phyloP scores from a whole-genome alignment of 176 grass and related monocot genomes.

The Musa itinerans region DNA sequence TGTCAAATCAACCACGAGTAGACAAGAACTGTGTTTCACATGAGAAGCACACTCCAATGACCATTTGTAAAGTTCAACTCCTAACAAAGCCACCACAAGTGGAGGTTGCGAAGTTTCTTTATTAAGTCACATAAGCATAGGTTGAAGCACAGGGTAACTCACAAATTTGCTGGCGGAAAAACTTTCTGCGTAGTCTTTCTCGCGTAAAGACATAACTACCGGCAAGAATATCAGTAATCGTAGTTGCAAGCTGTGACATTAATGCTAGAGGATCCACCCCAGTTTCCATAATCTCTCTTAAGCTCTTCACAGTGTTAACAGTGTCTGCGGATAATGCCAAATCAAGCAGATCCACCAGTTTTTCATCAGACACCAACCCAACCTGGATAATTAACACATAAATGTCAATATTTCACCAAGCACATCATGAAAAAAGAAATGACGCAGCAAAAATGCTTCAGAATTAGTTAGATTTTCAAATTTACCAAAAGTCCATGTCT shows the following conservation, averaged over 20 bases:
- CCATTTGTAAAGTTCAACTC: not conserved
- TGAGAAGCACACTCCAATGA: not conserved
- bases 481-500: not conserved
- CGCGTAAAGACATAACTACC: slow-evolving; percentile 55
- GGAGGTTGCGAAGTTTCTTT: not conserved
- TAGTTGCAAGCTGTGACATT: slow-evolving; percentile 93
- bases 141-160: slow-evolving; percentile 24
- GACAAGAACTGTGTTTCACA: not conserved
- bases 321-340: slow-evolving; percentile 96
- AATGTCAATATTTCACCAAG: not conserved
- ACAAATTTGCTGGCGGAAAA: slow-evolving; percentile 76
- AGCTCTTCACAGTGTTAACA: slow-evolving; percentile 75
- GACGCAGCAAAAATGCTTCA: not conserved
- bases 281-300: slow-evolving; percentile 82
- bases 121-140: not conserved
- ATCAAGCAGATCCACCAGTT: slow-evolving; percentile 87
- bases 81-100: not conserved
- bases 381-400: slow-evolving; percentile 39
- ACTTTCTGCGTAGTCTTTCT: slow-evolving; percentile 58
- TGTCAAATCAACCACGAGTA: not conserved
- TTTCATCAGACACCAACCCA: slow-evolving; percentile 90
- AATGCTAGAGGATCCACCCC: slow-evolving; percentile 80
- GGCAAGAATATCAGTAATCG: slow-evolving; percentile 92
- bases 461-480: not conserved
- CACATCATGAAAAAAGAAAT: not conserved